phyloP scores from a whole-genome alignment of 2,329 filamentous ascomycete species.

The Corinectria fuckeliana region DNA sequence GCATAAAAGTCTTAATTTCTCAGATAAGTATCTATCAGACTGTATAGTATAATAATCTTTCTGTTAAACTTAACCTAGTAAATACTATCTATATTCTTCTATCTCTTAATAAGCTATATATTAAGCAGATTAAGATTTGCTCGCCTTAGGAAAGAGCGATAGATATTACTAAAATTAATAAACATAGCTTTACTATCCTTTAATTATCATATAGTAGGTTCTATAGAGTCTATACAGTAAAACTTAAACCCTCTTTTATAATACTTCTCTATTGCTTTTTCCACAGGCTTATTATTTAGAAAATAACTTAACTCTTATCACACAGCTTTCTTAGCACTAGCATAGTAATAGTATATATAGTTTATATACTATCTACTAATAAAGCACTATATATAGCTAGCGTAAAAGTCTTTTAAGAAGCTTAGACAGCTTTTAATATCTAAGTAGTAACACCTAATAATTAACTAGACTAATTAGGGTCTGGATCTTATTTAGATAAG shows the following conservation, averaged over 20 bases:
- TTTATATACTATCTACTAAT: conserved; percentile 16
- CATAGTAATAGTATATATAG: conserved; percentile 18
- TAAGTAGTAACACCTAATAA: conserved; percentile 11
- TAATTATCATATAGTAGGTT: conserved; percentile 8
- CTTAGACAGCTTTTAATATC: conserved; percentile 15
- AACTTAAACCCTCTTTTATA: conserved; percentile 8
- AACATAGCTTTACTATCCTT: conserved; percentile 8
- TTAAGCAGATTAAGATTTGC: conserved; percentile 2
- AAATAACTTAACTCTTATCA: conserved; percentile 2
- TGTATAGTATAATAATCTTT: conserved; percentile 3
- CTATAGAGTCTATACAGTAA: not conserved
- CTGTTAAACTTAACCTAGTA: conserved; percentile 14
- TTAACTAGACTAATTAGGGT: conserved; percentile 8
- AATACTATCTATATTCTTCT: conserved; percentile 7
- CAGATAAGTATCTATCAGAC: conserved; percentile 4
- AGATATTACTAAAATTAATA: conserved; percentile 15
- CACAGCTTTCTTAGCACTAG: not conserved
- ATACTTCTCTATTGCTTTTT: conserved; percentile 11
- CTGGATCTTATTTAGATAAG: conserved; percentile 5
- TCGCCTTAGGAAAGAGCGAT: conserved; percentile 1
- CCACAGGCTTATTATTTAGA: not conserved
- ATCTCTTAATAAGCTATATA: conserved; percentile 8
- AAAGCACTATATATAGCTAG: conserved; percentile 19
- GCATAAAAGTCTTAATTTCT: conserved; percentile 7
- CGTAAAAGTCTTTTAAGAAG: conserved; percentile 21